These are phyloP conservation scores for Aurinia saxatilis DNA, from an alignment of 345 rosid genomes.

Conservation along the genomic window DNA sequence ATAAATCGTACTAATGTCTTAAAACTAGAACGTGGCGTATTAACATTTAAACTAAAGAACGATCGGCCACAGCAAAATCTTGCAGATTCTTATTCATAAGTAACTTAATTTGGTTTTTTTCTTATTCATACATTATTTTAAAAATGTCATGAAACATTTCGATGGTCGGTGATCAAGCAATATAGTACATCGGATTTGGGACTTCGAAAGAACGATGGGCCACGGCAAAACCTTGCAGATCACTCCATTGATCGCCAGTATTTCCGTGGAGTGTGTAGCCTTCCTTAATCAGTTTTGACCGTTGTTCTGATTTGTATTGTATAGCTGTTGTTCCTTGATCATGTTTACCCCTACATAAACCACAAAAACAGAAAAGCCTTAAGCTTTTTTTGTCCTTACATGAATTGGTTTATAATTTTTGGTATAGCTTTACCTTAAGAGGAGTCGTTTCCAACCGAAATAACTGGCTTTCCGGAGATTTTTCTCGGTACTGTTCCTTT, in stretches of 20 bases:
- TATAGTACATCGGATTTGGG: conserved; percentile 74
- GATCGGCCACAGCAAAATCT: too few relatives aligned
- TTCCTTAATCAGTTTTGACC: conserved; percentile 42
- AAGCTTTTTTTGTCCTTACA: not conserved
- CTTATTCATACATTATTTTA: not conserved
- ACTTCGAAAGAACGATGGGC: conserved; percentile 68
- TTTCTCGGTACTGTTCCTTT: conserved; percentile 44
- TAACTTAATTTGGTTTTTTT: too few relatives aligned
- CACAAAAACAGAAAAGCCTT: not conserved
- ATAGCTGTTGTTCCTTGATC: conserved; percentile 57
- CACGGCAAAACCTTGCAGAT: conserved; percentile 55
- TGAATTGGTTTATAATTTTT: not conserved
- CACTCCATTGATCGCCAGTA: conserved; percentile 96
- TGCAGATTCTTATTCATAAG: too few relatives aligned
- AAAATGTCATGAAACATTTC: not conserved
- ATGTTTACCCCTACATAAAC: conserved; percentile 31
- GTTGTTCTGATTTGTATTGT: conserved; percentile 61
- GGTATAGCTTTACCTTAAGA: conserved; percentile 54
- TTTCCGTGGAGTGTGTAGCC: conserved; percentile 65
- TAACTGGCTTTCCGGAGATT: conserved; percentile 53
- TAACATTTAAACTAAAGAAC: too few relatives aligned
- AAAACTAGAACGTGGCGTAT: too few relatives aligned
- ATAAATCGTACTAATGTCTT: too few relatives aligned
- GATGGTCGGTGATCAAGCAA: conserved; percentile 25
- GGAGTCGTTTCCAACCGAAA: conserved; percentile 57